Evolutionary conservation across 257 asterid genomes (phyloP).

Genomic region (Thymus quinquecostatus): DNA sequence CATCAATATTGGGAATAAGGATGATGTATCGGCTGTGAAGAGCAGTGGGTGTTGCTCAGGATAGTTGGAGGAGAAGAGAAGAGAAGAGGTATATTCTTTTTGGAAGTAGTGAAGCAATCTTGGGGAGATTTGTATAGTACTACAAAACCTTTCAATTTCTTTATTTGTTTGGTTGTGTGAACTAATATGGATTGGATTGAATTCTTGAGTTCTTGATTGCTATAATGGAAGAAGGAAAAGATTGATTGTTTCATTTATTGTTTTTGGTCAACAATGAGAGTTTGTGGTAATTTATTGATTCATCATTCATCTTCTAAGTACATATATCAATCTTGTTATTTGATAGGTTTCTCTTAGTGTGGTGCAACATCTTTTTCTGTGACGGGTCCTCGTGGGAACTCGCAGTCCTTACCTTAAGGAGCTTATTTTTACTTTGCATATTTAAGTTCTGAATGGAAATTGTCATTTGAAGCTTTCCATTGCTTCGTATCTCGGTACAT

Average conservation of each 20-base stretch:
- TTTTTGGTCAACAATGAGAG: slow-evolving; percentile 14
- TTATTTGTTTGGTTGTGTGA: slow-evolving; percentile 25
- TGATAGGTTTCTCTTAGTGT: no score
- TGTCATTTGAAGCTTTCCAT: no score
- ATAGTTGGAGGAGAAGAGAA: slow-evolving; percentile 8
- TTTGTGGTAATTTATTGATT: not conserved
- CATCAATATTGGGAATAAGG: slow-evolving; percentile 62
- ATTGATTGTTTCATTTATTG: not conserved
- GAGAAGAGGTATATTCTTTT: not conserved
- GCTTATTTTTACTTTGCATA: no score
- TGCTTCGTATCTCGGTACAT: no score
- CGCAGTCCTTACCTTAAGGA: no score
- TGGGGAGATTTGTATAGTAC: slow-evolving; percentile 32
- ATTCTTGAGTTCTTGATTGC: slow-evolving; percentile 28
- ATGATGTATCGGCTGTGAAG: slow-evolving; percentile 79
- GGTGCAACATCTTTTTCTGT: no score
- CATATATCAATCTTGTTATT: no score
- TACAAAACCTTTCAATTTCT: slow-evolving; percentile 20
- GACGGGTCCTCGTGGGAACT: no score
- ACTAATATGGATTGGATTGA: slow-evolving; percentile 13
- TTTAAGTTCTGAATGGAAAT: no score
- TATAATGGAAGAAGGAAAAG: slow-evolving; percentile 13
- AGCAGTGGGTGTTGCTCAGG: slow-evolving; percentile 77
- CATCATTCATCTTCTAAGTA: not conserved
- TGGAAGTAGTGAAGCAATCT: slow-evolving; percentile 16